A percentile compares a stretch with the other conserved stretches of the same genome.
These are phyloP conservation scores for Rhododendron ferrugineum DNA, from an alignment of 148 eudicot species.

Conservation along the genomic window DNA sequence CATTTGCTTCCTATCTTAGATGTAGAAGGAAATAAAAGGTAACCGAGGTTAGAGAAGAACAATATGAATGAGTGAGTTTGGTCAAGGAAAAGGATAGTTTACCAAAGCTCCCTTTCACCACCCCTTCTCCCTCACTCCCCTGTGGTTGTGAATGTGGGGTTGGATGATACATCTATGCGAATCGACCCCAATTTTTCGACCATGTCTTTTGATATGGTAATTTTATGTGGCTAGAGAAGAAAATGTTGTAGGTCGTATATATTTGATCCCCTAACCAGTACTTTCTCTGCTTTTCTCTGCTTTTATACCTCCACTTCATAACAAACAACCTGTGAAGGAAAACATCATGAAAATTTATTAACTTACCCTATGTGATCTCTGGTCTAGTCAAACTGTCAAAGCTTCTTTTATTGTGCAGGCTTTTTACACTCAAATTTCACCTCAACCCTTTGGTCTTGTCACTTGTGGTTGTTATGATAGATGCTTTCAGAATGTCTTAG, in stretches of 20 bases:
- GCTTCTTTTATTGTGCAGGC: no score
- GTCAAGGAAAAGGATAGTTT: neutral
- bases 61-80: neutral
- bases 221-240: neutral
- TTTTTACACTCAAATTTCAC: no score
- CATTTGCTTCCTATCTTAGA: neutral
- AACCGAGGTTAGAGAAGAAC: no score
- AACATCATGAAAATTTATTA: neutral
- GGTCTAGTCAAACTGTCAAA: no score
- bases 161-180: neutral
- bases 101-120: neutral
- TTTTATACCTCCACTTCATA: neutral
- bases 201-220: neutral
- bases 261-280: neutral
- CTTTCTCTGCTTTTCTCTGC: no score
- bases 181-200: neutral
- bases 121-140: neutral
- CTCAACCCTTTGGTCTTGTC: no score
- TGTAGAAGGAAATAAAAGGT: neutral
- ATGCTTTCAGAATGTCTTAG: no score
- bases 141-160: neutral
- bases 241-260: neutral
- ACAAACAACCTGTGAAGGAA: neutral
- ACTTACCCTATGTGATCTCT: no score
- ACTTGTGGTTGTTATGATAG: no score